Percentiles rank a stretch among this genome's conserved stretches.
These are phyloP conservation scores for Citrullus mucosospermus DNA, from an alignment of 306 rosid genomes.

Conservation along the genomic window DNA sequence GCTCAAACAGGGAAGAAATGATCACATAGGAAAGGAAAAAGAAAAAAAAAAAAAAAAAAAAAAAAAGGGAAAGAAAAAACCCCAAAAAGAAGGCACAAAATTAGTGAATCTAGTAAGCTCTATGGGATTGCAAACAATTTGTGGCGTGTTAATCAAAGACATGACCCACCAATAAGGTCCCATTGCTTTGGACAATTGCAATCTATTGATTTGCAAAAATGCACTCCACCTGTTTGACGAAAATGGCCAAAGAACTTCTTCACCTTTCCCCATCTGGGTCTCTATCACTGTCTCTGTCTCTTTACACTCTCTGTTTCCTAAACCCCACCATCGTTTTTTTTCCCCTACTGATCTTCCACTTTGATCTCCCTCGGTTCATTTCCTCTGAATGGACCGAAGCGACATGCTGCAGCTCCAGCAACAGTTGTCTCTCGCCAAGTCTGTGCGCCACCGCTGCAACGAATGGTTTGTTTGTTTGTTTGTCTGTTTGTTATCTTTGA, in stretches of 20 bases:
- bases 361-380: constrained; percentile 16
- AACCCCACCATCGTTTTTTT: constrained; percentile 34
- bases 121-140: constrained; percentile 17
- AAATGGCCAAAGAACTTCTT: constrained; percentile 50
- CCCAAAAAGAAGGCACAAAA: constrained; percentile 4
- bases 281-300: constrained; percentile 43
- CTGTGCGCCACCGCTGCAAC: constrained; percentile 55
- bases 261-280: constrained; percentile 27
- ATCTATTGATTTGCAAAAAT: constrained; percentile 40
- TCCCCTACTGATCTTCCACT: constrained; percentile 28
- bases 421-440: constrained; percentile 60
- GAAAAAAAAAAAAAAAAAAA: background rate
- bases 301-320: constrained; percentile 32
- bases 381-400: constrained; percentile 61
- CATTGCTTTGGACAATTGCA: constrained; percentile 76
- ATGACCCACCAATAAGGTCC: constrained; percentile 81
- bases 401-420: constrained; percentile 50
- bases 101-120: constrained; percentile 11
- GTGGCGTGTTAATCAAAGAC: constrained; percentile 20
- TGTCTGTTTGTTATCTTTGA: constrained; percentile 17
- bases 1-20: constrained; percentile 1
- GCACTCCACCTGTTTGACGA: constrained; percentile 51
- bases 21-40: background rate
- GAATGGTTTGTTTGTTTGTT: constrained; percentile 51
- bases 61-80: background rate